Percentiles rank a stretch among this genome's conserved stretches.
Conservation (phyloP, 1,284 basidiomycete genomes). For the Microbotryomycetes sp. region DNA sequence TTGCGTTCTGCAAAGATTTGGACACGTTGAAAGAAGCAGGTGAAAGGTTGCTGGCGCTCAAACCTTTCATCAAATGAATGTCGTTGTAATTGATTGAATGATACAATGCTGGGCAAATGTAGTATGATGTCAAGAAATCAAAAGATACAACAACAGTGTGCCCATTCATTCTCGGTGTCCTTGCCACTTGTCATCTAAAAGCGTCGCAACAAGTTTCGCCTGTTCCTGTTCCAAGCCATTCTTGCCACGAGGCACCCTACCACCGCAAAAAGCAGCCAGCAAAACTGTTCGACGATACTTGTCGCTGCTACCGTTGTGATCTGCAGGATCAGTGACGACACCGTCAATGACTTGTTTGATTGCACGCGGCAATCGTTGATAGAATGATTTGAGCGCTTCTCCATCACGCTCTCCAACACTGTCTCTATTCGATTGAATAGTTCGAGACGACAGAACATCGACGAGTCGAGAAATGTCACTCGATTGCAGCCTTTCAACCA, state of each 20-base stretch:
- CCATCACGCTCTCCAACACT: neutral
- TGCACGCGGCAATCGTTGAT: constrained; percentile 20
- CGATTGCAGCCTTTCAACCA: constrained; percentile 5
- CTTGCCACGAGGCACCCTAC: constrained; percentile 1
- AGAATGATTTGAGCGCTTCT: constrained; percentile 14
- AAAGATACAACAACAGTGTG: neutral
- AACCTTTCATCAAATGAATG: constrained; percentile 60
- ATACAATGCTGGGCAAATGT: no score
- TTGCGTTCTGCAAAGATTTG: constrained; percentile 88
- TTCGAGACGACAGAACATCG: neutral
- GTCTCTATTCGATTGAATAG: neutral
- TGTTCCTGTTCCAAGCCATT: neutral
- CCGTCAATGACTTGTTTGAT: constrained; percentile 20
- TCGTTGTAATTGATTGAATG: no score
- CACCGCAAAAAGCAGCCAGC: constrained; percentile 20
- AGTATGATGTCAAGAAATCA: no score
- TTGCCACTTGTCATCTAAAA: neutral
- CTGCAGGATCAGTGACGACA: neutral
- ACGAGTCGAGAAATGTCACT: neutral
- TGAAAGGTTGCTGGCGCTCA: constrained; percentile 65
- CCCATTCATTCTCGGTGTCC: no score
- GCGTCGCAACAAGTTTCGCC: neutral
- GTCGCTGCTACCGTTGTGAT: neutral
- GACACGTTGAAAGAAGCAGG: constrained; percentile 72
- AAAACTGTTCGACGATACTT: constrained; percentile 12